Conservation (phyloP, 192 early-diverging fungal genomes). For the Coemansia sp. region DNA sequence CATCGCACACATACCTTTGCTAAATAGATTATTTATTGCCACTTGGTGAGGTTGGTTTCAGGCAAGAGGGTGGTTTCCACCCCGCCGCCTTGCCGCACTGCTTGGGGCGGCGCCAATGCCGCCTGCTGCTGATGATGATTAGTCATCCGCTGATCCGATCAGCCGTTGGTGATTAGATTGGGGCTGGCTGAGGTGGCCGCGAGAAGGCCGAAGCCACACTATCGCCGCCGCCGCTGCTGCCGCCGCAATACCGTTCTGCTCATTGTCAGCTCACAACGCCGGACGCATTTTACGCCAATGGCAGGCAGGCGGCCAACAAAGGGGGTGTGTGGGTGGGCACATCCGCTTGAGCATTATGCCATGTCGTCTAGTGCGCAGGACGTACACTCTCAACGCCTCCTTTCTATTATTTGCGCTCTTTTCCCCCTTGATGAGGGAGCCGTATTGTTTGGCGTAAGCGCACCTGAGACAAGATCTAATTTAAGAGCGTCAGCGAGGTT, state of each 20-base stretch:
- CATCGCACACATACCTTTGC: neutral
- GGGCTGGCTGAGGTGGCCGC: neutral
- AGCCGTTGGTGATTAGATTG: neutral
- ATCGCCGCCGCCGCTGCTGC: neutral
- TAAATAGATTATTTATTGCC: constrained; percentile 1
- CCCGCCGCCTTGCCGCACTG: neutral
- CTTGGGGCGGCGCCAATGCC: neutral
- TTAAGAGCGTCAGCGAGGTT: neutral
- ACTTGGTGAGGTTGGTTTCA: too few relatives aligned
- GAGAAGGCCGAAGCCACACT: neutral
- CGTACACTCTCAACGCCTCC: neutral
- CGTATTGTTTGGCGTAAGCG: constrained; percentile 1
- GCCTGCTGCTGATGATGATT: neutral
- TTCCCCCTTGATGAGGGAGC: neutral
- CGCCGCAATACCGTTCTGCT: neutral
- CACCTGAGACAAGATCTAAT: neutral
- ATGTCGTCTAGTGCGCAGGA: neutral
- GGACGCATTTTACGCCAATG: neutral
- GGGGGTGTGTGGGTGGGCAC: neutral
- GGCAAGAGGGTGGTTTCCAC: neutral
- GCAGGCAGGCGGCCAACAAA: neutral
- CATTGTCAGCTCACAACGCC: neutral
- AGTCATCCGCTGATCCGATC: neutral
- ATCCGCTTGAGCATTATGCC: neutral
- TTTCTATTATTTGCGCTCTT: constrained; percentile 2